Percentiles rank a stretch among this genome's conserved stretches.
phyloP scores from a whole-genome alignment of 345 rosid genomes.

The Bruguiera parviflora region DNA sequence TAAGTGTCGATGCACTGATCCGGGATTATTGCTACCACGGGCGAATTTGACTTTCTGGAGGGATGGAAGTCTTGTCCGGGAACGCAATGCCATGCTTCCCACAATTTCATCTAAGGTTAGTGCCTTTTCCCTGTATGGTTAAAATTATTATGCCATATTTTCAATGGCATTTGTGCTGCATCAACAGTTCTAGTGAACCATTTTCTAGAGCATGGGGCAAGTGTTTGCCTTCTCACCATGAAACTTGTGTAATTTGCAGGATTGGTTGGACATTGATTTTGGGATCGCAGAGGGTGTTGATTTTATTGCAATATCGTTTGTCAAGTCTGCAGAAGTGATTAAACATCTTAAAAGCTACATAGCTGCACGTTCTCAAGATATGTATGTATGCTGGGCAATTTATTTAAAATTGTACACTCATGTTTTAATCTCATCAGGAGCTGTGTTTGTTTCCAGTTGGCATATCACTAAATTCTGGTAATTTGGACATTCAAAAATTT shows the following conservation, averaged over 20 bases:
- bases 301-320: conserved; percentile 96
- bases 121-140: neutral
- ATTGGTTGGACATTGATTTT: conserved; percentile 98
- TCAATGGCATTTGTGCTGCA: neutral
- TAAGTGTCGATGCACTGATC: conserved; percentile 88
- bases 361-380: conserved; percentile 76
- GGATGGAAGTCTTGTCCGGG: conserved; percentile 94
- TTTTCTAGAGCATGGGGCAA: neutral
- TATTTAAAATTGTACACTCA: neutral
- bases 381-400: conserved; percentile 36
- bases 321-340: conserved; percentile 98
- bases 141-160: neutral
- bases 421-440: neutral
- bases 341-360: conserved; percentile 92
- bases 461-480: neutral
- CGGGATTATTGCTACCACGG: conserved; percentile 91
- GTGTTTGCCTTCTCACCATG: neutral
- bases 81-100: conserved; percentile 97
- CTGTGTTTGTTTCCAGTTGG: neutral
- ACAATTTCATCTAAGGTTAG: conserved; percentile 93
- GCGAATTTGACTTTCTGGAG: conserved; percentile 99
- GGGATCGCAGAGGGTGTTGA: conserved; percentile 94
- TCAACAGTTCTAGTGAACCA: neutral
- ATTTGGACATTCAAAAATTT: neutral
- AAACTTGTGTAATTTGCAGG: conserved; percentile 46